Base-by-base conservation (phyloP, 495 filamentous ascomycete species). In the Tuber borchii region DNA sequence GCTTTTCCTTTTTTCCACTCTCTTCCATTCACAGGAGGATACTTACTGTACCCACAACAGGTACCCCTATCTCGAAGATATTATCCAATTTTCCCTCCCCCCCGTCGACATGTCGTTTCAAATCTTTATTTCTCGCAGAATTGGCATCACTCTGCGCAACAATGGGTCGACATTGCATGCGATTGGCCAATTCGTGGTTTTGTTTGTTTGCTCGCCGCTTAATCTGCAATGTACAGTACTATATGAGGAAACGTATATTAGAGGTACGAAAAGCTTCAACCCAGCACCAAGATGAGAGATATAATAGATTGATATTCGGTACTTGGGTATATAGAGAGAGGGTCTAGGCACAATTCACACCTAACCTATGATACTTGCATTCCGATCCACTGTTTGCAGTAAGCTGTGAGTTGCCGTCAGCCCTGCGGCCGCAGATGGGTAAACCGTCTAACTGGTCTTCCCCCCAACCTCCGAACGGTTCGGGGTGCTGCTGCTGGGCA, bases 331-430 rank as follows among this genome's bases (percentile, higher is more conserved):
- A n/a, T 51, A 61, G n/a, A 61, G 56, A 16, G 56, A 31, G 26
- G 12, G n/a, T 31, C 10, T 74, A 78, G 75, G 75, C 74, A 78
- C 74, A 78, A 42, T 78, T 76, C 48, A 69, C 69, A 56, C 70
- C 48, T 74, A 73, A 65, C 68, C 31, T 43, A 34, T 71, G 45
- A 20, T 74, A 37, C 61, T 31, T 69, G 75, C 75, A 44, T 48
- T 46, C 75, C 75, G 71, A 77, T 73, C 77, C 75, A 78, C 17
- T 73, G 75, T 73, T 77, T 78, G 75, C 51, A 69, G 76, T n/a
- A 73, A 77, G 76, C 76, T 78, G 77, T 78, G 71, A 44, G 77
- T 77, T 78, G 68, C 77, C 77, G 77, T 78, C 71, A 78, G 75
- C 77, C 75, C 77, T 77, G 73, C 61, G 61, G 51, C 76, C 44